Evolutionary conservation across 805 yeast species (phyloP).

Genomic region (Saturnispora besseyi): DNA sequence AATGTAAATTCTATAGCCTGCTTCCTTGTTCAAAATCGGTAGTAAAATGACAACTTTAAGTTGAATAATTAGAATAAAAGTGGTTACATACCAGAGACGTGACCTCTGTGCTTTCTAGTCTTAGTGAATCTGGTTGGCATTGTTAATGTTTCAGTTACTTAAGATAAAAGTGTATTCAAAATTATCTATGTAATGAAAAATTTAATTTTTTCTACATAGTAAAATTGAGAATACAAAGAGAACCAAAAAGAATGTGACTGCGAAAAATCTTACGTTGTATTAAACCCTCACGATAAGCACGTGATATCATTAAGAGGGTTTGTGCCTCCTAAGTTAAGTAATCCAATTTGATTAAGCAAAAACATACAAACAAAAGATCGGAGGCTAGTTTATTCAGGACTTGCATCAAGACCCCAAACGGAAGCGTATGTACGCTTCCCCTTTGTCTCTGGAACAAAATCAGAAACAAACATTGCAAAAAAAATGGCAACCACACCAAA

Average conservation of each 20-base stretch:
- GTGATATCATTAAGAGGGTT: neutral
- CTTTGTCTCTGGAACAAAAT: constrained; percentile 65
- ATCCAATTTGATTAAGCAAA: too few species aligned
- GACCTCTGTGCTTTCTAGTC: constrained; percentile 99
- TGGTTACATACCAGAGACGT: constrained; percentile 89
- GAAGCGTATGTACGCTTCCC: constrained; percentile 53
- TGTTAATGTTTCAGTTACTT: constrained; percentile 21
- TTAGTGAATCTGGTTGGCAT: constrained; percentile 99
- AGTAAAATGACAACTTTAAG: neutral
- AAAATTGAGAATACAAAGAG: neutral
- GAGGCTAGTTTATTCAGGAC: neutral
- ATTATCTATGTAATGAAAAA: neutral
- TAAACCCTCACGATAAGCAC: constrained; percentile 7
- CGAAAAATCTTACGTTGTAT: neutral
- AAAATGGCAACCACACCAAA: constrained; percentile 52
- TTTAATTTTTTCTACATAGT: neutral
- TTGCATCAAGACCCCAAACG: constrained; percentile 44
- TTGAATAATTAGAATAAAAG: neutral
- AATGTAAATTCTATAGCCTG: neutral
- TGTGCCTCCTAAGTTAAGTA: too few species aligned
- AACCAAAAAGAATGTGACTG: constrained; percentile 3
- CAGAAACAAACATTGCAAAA: constrained; percentile 40
- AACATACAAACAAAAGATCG: too few species aligned
- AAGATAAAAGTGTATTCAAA: neutral
- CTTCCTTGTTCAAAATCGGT: constrained; percentile 1